Percentiles rank a stretch among this genome's conserved stretches.
Evolutionary conservation across 495 filamentous ascomycete species (phyloP).

Genomic region (Bathelium albidoporum): DNA sequence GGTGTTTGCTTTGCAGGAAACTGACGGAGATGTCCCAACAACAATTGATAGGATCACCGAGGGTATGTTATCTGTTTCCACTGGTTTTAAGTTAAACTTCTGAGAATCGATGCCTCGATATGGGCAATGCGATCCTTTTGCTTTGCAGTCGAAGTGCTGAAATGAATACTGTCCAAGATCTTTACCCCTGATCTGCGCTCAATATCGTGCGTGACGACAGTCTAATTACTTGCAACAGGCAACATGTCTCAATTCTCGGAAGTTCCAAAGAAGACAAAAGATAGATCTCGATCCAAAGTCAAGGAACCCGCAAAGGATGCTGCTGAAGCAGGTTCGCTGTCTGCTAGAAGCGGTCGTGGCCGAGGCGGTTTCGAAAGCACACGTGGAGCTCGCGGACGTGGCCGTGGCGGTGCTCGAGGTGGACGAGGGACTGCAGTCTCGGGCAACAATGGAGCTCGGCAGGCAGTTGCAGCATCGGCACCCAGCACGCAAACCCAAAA

Average conservation of each 20-base stretch:
- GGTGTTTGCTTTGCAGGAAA: slow-evolving; percentile 83
- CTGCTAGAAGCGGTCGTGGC: slow-evolving; percentile 52
- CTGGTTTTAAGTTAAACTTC: neutral
- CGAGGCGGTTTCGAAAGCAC: slow-evolving; percentile 56
- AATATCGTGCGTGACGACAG: neutral
- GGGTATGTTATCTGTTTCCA: slow-evolving; percentile 45
- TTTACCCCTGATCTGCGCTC: neutral
- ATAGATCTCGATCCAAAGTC: slow-evolving; percentile 69
- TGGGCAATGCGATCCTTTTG: neutral
- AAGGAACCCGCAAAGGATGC: slow-evolving; percentile 51
- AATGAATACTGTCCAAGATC: slow-evolving; percentile 10
- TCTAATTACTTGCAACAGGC: slow-evolving; percentile 41
- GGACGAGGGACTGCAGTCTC: slow-evolving; percentile 51
- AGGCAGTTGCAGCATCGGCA: slow-evolving; percentile 19
- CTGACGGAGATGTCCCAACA: slow-evolving; percentile 72
- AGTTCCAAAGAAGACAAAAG: slow-evolving; percentile 85
- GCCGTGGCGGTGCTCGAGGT: slow-evolving; percentile 60
- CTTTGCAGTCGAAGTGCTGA: neutral
- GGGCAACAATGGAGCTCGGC: slow-evolving; percentile 20
- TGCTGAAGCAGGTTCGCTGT: slow-evolving; percentile 38
- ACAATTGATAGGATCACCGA: slow-evolving; percentile 85
- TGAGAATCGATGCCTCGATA: neutral
- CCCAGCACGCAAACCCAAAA: slow-evolving; percentile 28
- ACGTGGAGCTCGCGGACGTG: slow-evolving; percentile 59
- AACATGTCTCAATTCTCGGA: slow-evolving; percentile 89